These are phyloP conservation scores for Aurantiochytrium sp. DNA, from an alignment of 108 stramenopile genomes.

Conservation along the genomic window DNA sequence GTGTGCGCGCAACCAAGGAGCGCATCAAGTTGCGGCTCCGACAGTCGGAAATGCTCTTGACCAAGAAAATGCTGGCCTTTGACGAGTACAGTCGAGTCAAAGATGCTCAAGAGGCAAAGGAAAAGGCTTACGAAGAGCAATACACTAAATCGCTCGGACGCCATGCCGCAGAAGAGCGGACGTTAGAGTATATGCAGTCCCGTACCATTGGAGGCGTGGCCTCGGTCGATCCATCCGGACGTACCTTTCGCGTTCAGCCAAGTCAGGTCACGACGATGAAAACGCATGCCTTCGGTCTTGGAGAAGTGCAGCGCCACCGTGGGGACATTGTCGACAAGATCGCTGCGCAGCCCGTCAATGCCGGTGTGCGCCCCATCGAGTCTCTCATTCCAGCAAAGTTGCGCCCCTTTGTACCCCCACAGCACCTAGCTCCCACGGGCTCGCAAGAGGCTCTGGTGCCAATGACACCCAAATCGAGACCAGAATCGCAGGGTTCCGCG, in stretches of 20 bases:
- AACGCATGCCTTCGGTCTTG: not conserved
- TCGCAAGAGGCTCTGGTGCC: not conserved
- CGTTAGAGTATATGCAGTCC: conserved; percentile 18
- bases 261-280: conserved; percentile 19
- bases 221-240: conserved; percentile 30
- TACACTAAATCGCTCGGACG: conserved; percentile 21
- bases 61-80: conserved; percentile 10
- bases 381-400: not conserved
- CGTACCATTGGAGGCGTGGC: conserved; percentile 24
- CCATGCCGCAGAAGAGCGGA: conserved; percentile 31
- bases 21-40: not conserved
- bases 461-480: not conserved
- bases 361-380: not conserved
- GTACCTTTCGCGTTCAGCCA: conserved; percentile 29
- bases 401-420: not conserved
- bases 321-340: not conserved
- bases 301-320: not conserved
- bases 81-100: conserved; percentile 23
- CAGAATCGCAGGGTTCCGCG: too few species aligned
- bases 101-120: not conserved
- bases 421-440: not conserved
- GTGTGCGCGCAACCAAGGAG: not conserved
- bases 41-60: conserved; percentile 2
- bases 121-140: conserved; percentile 21
- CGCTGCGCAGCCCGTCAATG: not conserved